A percentile compares a stretch with the other conserved stretches of the same genome.
phyloP scores from a whole-genome alignment of 306 rosid species.

The Glycyrrhiza uralensis region DNA sequence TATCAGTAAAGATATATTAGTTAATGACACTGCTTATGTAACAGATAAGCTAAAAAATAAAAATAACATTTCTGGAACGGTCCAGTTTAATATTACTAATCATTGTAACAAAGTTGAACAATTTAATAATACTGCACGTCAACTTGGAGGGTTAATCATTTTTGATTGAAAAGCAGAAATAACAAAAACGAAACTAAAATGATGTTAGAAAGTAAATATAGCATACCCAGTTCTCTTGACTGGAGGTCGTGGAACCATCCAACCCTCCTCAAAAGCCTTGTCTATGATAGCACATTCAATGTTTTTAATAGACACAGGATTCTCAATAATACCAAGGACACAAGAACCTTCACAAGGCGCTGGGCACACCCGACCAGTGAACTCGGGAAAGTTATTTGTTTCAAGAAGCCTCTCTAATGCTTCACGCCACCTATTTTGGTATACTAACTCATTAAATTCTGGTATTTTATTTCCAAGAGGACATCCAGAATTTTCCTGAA shows the following conservation, averaged over 20 bases:
- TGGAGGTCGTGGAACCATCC: slow-evolving; percentile 99
- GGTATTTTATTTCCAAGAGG: slow-evolving; percentile 99
- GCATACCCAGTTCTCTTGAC: slow-evolving; percentile 77
- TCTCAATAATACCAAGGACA: slow-evolving; percentile 73
- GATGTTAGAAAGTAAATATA: background rate
- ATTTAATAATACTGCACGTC: background rate
- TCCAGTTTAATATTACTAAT: background rate
- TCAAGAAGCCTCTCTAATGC: slow-evolving; percentile 94
- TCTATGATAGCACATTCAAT: slow-evolving; percentile 97
- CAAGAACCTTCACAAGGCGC: slow-evolving; percentile 99
- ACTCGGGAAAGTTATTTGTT: slow-evolving; percentile 98
- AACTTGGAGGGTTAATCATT: background rate
- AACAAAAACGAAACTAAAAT: background rate
- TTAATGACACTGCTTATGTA: background rate
- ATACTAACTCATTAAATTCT: slow-evolving; percentile 89
- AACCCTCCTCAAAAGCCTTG: slow-evolving; percentile 97
- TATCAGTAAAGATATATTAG: slow-evolving; percentile 9
- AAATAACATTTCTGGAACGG: background rate
- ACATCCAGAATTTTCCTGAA: slow-evolving; percentile 94
- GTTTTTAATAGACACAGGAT: slow-evolving; percentile 87
- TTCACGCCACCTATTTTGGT: slow-evolving; percentile 96
- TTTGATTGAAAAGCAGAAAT: slow-evolving; percentile 11
- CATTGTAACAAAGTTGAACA: background rate
- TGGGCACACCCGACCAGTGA: slow-evolving; percentile 99
- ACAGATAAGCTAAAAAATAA: background rate